Base-by-base conservation (phyloP, 2,329 filamentous ascomycete genomes). In the Cladobotryum mycophilum region DNA sequence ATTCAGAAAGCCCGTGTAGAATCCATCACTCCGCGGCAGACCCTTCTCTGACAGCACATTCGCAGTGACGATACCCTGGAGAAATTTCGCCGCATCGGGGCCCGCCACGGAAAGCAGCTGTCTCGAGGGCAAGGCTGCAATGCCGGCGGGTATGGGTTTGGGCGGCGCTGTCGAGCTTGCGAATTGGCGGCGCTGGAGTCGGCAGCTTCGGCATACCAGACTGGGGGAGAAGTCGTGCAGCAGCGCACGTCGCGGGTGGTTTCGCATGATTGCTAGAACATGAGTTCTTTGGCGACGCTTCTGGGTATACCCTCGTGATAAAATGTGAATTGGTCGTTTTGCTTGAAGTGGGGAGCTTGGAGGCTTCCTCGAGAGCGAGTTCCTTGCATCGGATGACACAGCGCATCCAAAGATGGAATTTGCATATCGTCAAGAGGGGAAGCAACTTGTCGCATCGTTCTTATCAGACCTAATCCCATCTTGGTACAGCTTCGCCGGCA, bases 11-110 rank as follows among this genome's bases (percentile, higher is more conserved):
- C 84, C 89, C 6, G 86, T 78, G 69, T 95, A 97, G 66, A 86
- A 84, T 4, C 82, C 85, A 1, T 72, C 69, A 3, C 58, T 61
- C 20, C 67, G 67, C 2, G 70, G 60, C 35, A 62, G 54, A 54
- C 68, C 63, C 53, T 71, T 56, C 22, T 55, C 63, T 7, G 71
- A 61, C 0, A 78, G 69, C 8, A 70, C 57, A 41, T 63, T 69
- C 55, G 85, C 81, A 1, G 92, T 96, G 56, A 93, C 80, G 51
- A 95, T 81, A 48, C 92, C 91, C 67, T 97, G 90, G 2, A 99
- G 79, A 68, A 91, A 97, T 58, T 86, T 85, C 43, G 86, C 79
- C 33, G 89, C 84, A 61, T 96, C 92, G 3, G 76, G 76, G 3
- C 93, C 93, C 14, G 84, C 80, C 55, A 97, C 74, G 38, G 85